A percentile compares a stretch with the other conserved stretches of the same genome.
phyloP scores from a whole-genome alignment of 495 filamentous ascomycete species.

The Tetracladium marchalianum region DNA sequence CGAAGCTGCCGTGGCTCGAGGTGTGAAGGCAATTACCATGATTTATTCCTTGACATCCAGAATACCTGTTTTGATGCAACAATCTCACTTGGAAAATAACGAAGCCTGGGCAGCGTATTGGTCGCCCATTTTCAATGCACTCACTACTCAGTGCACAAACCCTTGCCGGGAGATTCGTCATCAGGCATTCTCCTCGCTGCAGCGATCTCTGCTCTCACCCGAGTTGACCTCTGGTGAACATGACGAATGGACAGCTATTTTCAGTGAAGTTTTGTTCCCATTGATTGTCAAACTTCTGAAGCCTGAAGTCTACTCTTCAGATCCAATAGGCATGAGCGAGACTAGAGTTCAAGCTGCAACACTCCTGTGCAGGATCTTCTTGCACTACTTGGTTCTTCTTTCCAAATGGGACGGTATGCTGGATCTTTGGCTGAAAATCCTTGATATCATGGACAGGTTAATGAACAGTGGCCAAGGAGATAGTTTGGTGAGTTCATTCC shows the following conservation, averaged over 20 bases:
- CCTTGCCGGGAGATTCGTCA: conserved; percentile 90
- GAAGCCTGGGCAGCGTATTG: conserved; percentile 98
- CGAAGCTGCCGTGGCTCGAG: conserved; percentile 66
- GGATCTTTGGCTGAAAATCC: conserved; percentile 82
- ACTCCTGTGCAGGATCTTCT: conserved; percentile 86
- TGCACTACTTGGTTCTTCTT: conserved; percentile 83
- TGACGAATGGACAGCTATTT: conserved; percentile 90
- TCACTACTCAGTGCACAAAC: conserved; percentile 87
- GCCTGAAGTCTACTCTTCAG: conserved; percentile 89
- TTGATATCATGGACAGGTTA: conserved; percentile 90
- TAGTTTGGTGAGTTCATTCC: conserved; percentile 54
- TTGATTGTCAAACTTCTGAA: conserved; percentile 81
- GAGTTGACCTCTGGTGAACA: conserved; percentile 70
- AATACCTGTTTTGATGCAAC: conserved; percentile 76
- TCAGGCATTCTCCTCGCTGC: conserved; percentile 77
- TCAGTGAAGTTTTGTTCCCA: conserved; percentile 92
- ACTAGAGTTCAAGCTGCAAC: conserved; percentile 88
- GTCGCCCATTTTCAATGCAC: conserved; percentile 83
- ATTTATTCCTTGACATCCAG: conserved; percentile 71
- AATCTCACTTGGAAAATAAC: conserved; percentile 81
- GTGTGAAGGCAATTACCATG: conserved; percentile 67
- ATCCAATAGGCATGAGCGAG: conserved; percentile 89
- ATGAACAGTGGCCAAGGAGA: conserved; percentile 96
- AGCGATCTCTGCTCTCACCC: conserved; percentile 73
- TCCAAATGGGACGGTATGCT: conserved; percentile 86